Conservation (phyloP, 2,329 filamentous ascomycete genomes). For the Aspergillus clavatus region DNA sequence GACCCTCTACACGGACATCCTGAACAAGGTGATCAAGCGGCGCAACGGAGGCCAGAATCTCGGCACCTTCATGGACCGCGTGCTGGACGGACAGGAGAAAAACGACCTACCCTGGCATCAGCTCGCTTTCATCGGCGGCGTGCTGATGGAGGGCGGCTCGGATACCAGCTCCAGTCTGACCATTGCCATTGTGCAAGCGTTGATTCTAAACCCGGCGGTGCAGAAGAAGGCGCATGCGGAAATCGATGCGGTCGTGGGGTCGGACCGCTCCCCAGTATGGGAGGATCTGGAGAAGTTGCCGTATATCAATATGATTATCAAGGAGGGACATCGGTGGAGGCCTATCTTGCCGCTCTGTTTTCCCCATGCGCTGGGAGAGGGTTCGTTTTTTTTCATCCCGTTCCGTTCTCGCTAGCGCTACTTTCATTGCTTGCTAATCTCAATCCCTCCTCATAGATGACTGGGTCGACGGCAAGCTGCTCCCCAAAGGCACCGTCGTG, state of each 20-base stretch:
- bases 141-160: conserved; percentile 31
- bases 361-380: conserved; percentile 12
- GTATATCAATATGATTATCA: conserved; percentile 50
- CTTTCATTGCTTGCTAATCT: too few species aligned
- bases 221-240: conserved; percentile 46
- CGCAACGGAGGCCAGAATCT: conserved; percentile 21
- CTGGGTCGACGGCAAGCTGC: too few species aligned
- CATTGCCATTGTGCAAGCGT: conserved; percentile 24
- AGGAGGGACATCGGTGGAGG: conserved; percentile 55
- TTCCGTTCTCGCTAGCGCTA: too few species aligned
- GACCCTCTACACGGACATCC: conserved; percentile 36
- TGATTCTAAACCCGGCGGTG: conserved; percentile 10
- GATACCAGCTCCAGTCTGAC: conserved; percentile 40
- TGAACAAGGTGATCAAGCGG: conserved; percentile 31
- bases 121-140: conserved; percentile 35
- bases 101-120: conserved; percentile 34
- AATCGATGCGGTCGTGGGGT: conserved; percentile 48
- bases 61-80: conserved; percentile 37
- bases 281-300: conserved; percentile 21
- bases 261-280: conserved; percentile 45
- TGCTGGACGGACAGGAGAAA: conserved; percentile 35
- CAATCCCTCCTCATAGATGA: too few species aligned
- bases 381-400: too few species aligned
- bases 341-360: conserved; percentile 27
- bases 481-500: too few species aligned